These are phyloP conservation scores for Starmerella stellata DNA, from an alignment of 805 yeast species.

Conservation along the genomic window DNA sequence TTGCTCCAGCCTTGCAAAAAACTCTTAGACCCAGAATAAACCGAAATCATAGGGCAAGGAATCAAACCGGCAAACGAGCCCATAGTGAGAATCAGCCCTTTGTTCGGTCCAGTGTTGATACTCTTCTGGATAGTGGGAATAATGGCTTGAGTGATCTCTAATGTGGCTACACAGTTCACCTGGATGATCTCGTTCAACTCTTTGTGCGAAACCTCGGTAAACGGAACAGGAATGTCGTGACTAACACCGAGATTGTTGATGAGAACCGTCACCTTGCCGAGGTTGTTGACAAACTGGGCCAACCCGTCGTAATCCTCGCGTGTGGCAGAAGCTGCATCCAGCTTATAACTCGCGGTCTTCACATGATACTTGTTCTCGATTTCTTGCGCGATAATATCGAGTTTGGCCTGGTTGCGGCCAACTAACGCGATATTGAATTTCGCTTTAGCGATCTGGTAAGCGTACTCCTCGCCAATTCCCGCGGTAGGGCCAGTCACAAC, in stretches of 20 bases:
- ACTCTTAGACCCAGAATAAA: conserved; percentile 91
- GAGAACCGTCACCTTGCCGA: conserved; percentile 49
- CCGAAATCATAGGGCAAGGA: conserved; percentile 83
- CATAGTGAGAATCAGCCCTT: conserved; percentile 75
- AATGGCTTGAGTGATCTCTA: conserved; percentile 64
- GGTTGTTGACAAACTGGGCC: conserved; percentile 26
- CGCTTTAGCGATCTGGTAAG: conserved; percentile 63
- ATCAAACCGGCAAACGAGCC: conserved; percentile 91
- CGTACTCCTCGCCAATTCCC: conserved; percentile 89
- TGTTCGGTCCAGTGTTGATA: conserved; percentile 21
- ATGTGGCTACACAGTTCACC: conserved; percentile 68
- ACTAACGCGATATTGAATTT: conserved; percentile 73
- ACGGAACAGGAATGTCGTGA: conserved; percentile 89
- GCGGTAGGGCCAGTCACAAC: conserved; percentile 94
- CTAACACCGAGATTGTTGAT: conserved; percentile 90
- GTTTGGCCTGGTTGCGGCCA: conserved; percentile 66
- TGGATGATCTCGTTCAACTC: conserved; percentile 70
- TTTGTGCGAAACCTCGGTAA: conserved; percentile 52
- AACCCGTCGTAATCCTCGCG: conserved; percentile 39
- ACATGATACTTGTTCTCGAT: conserved; percentile 44
- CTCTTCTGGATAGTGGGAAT: conserved; percentile 48
- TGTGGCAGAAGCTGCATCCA: conserved; percentile 57
- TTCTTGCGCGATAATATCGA: conserved; percentile 46
- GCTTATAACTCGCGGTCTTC: conserved; percentile 46
- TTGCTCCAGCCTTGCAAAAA: conserved; percentile 86